Conservation (phyloP, 2,329 filamentous ascomycete species). For the Ciborinia camelliae region DNA sequence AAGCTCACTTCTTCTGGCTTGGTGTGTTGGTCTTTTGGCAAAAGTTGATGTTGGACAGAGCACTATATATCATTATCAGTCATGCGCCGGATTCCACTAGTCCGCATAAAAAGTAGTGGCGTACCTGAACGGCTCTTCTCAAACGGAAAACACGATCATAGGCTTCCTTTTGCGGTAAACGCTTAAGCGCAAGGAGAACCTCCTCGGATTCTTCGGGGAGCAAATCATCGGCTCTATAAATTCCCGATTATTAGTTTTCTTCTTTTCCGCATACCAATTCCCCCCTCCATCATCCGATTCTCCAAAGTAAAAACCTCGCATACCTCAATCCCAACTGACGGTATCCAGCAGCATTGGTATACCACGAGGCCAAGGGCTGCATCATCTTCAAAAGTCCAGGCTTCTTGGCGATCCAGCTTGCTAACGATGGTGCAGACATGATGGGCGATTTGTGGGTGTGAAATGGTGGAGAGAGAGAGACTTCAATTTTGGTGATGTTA, state of each 20-base stretch:
- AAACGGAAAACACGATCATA: conserved; percentile 98
- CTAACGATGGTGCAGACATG: conserved; percentile 52
- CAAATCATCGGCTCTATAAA: conserved; percentile 81
- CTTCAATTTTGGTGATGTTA: conserved; percentile 21
- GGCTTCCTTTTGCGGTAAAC: conserved; percentile 81
- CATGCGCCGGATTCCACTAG: conserved; percentile 4
- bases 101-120: conserved; percentile 23
- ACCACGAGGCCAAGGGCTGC: conserved; percentile 83
- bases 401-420: conserved; percentile 74
- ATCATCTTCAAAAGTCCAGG: conserved; percentile 81
- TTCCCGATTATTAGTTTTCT: conserved; percentile 24
- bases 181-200: conserved; percentile 84
- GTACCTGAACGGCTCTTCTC: conserved; percentile 87
- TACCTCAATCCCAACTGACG: conserved; percentile 90
- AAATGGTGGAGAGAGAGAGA: neutral
- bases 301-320: conserved; percentile 28
- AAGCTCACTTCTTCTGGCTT: conserved; percentile 61
- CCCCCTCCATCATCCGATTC: neutral
- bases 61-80: conserved; percentile 39
- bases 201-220: conserved; percentile 87
- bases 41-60: conserved; percentile 60
- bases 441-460: conserved; percentile 21
- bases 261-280: neutral
- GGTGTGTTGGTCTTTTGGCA: conserved; percentile 63
- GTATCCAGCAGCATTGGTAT: conserved; percentile 85